A percentile compares a stretch with the other conserved stretches of the same genome.
These are phyloP conservation scores for Ambrosia trifida DNA, from an alignment of 129 eudicot species.

Conservation along the genomic window DNA sequence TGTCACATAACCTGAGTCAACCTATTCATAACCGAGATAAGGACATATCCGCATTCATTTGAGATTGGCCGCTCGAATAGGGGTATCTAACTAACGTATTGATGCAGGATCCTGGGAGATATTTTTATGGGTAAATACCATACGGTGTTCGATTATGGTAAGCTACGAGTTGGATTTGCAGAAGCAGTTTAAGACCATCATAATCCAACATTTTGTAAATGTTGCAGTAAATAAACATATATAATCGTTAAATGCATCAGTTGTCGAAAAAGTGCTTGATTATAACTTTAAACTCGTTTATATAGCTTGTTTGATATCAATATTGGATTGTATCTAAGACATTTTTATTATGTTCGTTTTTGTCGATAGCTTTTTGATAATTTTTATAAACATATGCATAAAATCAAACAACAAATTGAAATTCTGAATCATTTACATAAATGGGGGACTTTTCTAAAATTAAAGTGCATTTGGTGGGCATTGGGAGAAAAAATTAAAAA, in stretches of 20 bases:
- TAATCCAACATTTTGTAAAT: slow-evolving; percentile 19
- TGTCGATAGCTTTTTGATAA: not conserved
- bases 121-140: slow-evolving; percentile 63
- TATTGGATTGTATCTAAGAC: too few relatives aligned
- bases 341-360: not conserved
- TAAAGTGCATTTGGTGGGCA: too few relatives aligned
- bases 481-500: too few relatives aligned
- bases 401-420: too few relatives aligned
- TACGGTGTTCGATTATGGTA: slow-evolving; percentile 59
- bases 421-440: too few relatives aligned
- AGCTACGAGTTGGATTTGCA: slow-evolving; percentile 50
- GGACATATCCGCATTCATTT: not conserved
- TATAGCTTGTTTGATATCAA: not conserved
- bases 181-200: slow-evolving; percentile 41
- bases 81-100: slow-evolving; percentile 2
- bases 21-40: not conserved
- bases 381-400: not conserved
- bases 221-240: slow-evolving; percentile 26
- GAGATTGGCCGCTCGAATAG: not conserved
- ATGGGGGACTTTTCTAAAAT: too few relatives aligned
- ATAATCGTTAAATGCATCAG: slow-evolving; percentile 5
- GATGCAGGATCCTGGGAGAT: slow-evolving; percentile 63
- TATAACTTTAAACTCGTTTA: not conserved
- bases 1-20: not conserved
- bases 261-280: slow-evolving; percentile 10